Conservation (phyloP, 805 yeast species). For the Candida andamanensis region DNA sequence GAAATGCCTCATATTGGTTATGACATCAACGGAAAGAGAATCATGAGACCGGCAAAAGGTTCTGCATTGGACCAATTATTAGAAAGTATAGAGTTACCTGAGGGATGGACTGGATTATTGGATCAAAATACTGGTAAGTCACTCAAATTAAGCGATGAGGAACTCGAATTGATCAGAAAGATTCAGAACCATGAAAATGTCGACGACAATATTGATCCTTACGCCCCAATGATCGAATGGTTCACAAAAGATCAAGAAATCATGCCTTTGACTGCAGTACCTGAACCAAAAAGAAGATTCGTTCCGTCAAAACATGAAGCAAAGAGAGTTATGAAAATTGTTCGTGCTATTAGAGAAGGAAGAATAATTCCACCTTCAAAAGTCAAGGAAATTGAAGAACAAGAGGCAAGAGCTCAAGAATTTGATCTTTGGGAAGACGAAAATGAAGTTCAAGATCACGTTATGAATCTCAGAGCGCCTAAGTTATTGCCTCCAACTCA, state of each 20-base stretch:
- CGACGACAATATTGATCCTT: slow-evolving; percentile 76
- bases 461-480: slow-evolving; percentile 93
- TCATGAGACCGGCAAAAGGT: slow-evolving; percentile 98
- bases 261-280: slow-evolving; percentile 90
- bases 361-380: slow-evolving; percentile 74
- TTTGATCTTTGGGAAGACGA: slow-evolving; percentile 82
- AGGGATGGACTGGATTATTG: slow-evolving; percentile 96
- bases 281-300: slow-evolving; percentile 96
- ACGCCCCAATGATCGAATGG: slow-evolving; percentile 94
- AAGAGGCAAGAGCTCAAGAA: slow-evolving; percentile 41
- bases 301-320: slow-evolving; percentile 97
- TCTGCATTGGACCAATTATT: slow-evolving; percentile 87
- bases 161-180: slow-evolving; percentile 79
- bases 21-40: slow-evolving; percentile 93
- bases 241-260: slow-evolving; percentile 78
- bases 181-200: slow-evolving; percentile 83
- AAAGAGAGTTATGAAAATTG: slow-evolving; percentile 92
- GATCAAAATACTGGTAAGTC: slow-evolving; percentile 85
- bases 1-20: slow-evolving; percentile 97
- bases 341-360: slow-evolving; percentile 94
- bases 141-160: slow-evolving; percentile 80
- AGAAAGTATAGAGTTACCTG: slow-evolving; percentile 90
- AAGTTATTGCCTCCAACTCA: slow-evolving; percentile 93
- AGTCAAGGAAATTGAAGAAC: slow-evolving; percentile 47
- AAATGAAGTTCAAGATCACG: slow-evolving; percentile 56